Conservation (phyloP, 208 protist genomes). For the Trypanosoma lewisi region DNA sequence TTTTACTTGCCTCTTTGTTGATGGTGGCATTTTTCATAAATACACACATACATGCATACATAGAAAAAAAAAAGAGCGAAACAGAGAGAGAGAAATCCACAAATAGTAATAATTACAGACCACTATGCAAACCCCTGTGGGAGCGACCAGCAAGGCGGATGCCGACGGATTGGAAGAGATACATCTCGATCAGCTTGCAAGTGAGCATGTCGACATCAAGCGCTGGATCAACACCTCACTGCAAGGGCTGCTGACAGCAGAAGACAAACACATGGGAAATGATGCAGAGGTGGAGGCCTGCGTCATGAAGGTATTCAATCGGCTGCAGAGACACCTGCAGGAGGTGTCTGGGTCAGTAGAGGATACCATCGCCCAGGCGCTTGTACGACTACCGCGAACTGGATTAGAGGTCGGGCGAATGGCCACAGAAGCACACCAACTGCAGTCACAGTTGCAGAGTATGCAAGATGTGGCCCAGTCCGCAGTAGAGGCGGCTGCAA, state of each 20-base stretch:
- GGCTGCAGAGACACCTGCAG: slow-evolving; percentile 53
- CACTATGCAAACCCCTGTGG: background rate
- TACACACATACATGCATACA: too few relatives aligned
- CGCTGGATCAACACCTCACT: slow-evolving; percentile 60
- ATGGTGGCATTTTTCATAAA: too few relatives aligned
- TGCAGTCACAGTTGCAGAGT: slow-evolving; percentile 43
- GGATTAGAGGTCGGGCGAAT: slow-evolving; percentile 72
- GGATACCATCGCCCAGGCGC: slow-evolving; percentile 57
- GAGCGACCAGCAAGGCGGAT: background rate
- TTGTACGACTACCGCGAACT: slow-evolving; percentile 66
- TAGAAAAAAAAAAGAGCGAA: background rate
- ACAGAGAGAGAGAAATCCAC: background rate
- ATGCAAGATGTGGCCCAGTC: slow-evolving; percentile 40
- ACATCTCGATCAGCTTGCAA: slow-evolving; percentile 20
- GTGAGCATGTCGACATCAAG: slow-evolving; percentile 40
- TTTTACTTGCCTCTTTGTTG: background rate
- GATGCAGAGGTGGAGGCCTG: slow-evolving; percentile 36
- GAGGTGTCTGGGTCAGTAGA: slow-evolving; percentile 51
- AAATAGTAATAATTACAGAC: background rate
- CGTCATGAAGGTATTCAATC: slow-evolving; percentile 40
- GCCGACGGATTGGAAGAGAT: background rate
- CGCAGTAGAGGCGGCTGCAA: slow-evolving; percentile 17
- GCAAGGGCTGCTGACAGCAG: slow-evolving; percentile 1
- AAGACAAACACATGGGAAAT: background rate
- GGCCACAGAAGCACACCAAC: slow-evolving; percentile 47